These are phyloP conservation scores for Pezicula neosporulosa DNA, from an alignment of 2,329 filamentous ascomycete genomes.

Conservation along the genomic window DNA sequence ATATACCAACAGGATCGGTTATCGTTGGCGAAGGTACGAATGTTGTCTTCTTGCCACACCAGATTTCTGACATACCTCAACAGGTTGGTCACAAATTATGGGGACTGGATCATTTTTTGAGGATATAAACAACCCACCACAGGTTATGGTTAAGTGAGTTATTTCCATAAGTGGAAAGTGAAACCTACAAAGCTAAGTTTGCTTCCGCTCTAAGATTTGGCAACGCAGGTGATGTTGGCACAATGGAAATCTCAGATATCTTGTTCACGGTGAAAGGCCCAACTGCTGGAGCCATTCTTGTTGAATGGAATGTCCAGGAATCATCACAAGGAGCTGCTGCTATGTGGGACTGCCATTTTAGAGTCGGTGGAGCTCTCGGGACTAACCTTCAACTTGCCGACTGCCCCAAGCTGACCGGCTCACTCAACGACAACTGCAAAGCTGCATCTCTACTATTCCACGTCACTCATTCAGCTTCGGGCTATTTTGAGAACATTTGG, in stretches of 20 bases:
- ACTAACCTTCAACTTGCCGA: constrained; percentile 26
- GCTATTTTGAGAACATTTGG: constrained; percentile 21
- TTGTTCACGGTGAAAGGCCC: constrained; percentile 37
- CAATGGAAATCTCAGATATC: constrained; percentile 33
- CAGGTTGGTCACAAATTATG: constrained; percentile 34
- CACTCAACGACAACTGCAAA: constrained; percentile 18
- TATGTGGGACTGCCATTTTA: constrained; percentile 32
- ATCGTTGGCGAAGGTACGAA: constrained; percentile 29
- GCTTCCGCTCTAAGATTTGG: constrained; percentile 9
- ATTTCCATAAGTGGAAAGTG: no score
- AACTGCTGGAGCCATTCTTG: constrained; percentile 34
- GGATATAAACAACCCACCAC: constrained; percentile 39
- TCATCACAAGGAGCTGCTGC: constrained; percentile 25
- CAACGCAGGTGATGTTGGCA: constrained; percentile 41
- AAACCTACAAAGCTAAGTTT: no score
- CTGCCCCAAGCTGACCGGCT: constrained; percentile 25
- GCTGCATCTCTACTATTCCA: constrained; percentile 16
- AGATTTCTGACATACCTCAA: no score
- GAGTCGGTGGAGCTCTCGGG: constrained; percentile 34
- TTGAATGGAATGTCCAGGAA: constrained; percentile 33
- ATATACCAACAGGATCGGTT: constrained; percentile 34
- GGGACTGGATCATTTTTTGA: constrained; percentile 37
- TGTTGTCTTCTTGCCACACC: no score
- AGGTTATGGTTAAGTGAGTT: constrained; percentile 32
- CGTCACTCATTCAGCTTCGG: constrained; percentile 7